Evolutionary conservation across 768 basidiomycete species (phyloP), one percentile per base, ranked within the genome.

Genomic region (Collybia sp.): DNA sequence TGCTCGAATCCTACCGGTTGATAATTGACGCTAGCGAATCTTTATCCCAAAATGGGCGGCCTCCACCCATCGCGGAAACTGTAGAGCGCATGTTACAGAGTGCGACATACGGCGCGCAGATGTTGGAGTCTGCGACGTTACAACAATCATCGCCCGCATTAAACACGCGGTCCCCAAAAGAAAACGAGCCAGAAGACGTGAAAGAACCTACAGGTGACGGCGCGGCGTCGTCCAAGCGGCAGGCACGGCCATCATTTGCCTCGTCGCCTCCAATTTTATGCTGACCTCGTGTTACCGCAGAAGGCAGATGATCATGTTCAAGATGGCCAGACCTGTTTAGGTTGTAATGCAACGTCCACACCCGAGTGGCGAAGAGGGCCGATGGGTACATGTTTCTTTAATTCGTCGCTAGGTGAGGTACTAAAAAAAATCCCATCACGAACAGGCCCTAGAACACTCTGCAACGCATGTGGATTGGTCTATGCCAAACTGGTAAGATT

Each of bases 301-400:
- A 43, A 49, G 43, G 40, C 44, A 17, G 44, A 48, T 49, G 35
- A 37, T 18, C 3, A 37, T 37, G 65, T 63, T 46, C 68, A 70
- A 50, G 83, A 85, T 46, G 78, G 79, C 12, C 88, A 90, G 61
- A 85, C 76, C 18, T 92, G 88, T 65, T 71, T 88, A 30, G 89
- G 88, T 30, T 92, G 88, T 66, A 76, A 69, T 55, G 88, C 88
- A 50, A 92, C 89, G 12, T 83, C 87, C 46, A 92, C 88, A 52
- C 88, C 88, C 5, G 88, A 92, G 69, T 92, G 89, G 88, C 73
- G 88, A 45, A 70, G 89, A 51, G 88, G 88, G 1, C 88, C 88
- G 12, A 64, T 91, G 69, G 88, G 88, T 89, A 59, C 62, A 71
- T 65, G 31, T 41, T n/a, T 12, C 43, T 18, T 46, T 51, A 46